These are phyloP conservation scores for Pyronema omphalodes DNA, from an alignment of 495 filamentous ascomycete genomes.

Conservation along the genomic window DNA sequence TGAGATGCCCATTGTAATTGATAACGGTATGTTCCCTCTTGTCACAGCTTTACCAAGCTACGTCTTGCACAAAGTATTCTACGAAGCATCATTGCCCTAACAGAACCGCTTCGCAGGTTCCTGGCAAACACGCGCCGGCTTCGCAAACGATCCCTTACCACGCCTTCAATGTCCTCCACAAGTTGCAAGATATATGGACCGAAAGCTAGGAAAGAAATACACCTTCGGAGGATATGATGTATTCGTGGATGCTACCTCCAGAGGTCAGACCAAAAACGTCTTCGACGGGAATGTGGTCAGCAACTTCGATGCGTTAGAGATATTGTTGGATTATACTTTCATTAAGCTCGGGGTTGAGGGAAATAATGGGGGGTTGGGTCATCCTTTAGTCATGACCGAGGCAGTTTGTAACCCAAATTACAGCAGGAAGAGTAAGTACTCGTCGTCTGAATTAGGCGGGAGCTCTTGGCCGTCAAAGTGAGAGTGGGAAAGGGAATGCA, in stretches of 20 bases:
- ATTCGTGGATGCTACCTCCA: conserved; percentile 79
- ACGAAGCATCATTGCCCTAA: not conserved
- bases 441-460: no score
- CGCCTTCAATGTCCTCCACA: conserved; percentile 68
- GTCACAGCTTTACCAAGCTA: not conserved
- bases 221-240: conserved; percentile 83
- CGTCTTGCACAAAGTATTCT: not conserved
- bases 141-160: conserved; percentile 72
- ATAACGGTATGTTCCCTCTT: conserved; percentile 54
- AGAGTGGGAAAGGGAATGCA: no score
- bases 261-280: conserved; percentile 72
- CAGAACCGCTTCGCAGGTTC: conserved; percentile 40
- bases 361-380: conserved; percentile 43
- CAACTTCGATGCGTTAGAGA: conserved; percentile 96
- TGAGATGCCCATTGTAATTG: conserved; percentile 75
- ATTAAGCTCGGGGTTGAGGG: conserved; percentile 78
- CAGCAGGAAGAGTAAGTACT: conserved; percentile 63
- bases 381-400: conserved; percentile 90
- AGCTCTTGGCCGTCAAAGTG: no score
- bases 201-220: conserved; percentile 74
- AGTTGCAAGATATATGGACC: conserved; percentile 82
- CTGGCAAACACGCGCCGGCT: conserved; percentile 74
- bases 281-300: conserved; percentile 87
- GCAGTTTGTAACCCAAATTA: conserved; percentile 79
- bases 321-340: conserved; percentile 79